phyloP scores from a whole-genome alignment of 768 basidiomycete genomes.

The Calocybe indica region DNA sequence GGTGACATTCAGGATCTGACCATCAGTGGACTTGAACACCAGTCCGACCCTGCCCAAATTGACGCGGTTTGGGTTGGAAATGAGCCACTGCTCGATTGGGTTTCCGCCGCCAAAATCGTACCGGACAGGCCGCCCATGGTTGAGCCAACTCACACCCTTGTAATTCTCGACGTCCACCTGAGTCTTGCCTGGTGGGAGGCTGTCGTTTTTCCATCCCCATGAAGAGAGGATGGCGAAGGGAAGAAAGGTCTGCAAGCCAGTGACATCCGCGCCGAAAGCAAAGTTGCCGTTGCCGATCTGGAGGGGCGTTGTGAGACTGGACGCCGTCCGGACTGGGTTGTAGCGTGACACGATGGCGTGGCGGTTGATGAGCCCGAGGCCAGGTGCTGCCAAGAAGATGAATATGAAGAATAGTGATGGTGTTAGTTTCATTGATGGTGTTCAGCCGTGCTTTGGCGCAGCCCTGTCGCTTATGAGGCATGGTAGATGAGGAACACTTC shows the following conservation, averaged over 20 bases:
- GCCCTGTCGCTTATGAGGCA: too few relatives aligned
- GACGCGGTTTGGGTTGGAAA: slow-evolving; percentile 50
- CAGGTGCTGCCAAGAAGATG: background rate
- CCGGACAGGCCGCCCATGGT: slow-evolving; percentile 42
- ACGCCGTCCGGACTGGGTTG: slow-evolving; percentile 45
- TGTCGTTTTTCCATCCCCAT: slow-evolving; percentile 62
- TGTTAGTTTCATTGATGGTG: too few relatives aligned
- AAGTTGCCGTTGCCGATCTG: slow-evolving; percentile 61
- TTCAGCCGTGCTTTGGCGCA: too few relatives aligned
- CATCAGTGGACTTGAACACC: slow-evolving; percentile 27
- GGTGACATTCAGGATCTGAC: slow-evolving; percentile 22
- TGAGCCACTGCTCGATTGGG: slow-evolving; percentile 47
- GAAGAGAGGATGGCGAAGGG: slow-evolving; percentile 51
- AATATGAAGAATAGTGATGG: too few relatives aligned
- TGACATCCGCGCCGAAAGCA: slow-evolving; percentile 53
- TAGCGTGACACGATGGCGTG: slow-evolving; percentile 38
- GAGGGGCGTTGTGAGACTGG: slow-evolving; percentile 40
- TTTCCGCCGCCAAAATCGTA: slow-evolving; percentile 48
- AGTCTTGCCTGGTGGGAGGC: slow-evolving; percentile 37
- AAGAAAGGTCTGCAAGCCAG: slow-evolving; percentile 51
- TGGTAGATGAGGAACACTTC: too few relatives aligned
- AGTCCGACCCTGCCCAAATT: slow-evolving; percentile 49
- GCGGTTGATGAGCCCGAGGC: slow-evolving; percentile 29
- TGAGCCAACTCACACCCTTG: slow-evolving; percentile 42
- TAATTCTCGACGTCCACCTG: slow-evolving; percentile 39